These are phyloP conservation scores for Metarhizium brunneum DNA, from an alignment of 2,329 filamentous ascomycete genomes.

Conservation along the genomic window DNA sequence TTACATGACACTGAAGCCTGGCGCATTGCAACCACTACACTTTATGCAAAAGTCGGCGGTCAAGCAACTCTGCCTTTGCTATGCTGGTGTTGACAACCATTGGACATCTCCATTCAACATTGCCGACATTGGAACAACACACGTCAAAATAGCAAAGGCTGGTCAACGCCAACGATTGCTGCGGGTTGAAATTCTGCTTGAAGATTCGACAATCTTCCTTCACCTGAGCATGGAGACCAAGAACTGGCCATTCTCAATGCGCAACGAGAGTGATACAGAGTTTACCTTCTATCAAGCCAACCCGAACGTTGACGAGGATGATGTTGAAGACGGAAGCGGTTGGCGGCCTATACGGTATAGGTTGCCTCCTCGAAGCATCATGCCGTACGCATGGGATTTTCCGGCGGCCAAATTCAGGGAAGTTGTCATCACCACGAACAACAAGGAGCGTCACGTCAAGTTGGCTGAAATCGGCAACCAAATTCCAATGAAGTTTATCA, in stretches of 20 bases:
- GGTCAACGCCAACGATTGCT: slow-evolving; percentile 84
- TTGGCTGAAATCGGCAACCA: slow-evolving; percentile 94
- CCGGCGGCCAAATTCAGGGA: slow-evolving; percentile 96
- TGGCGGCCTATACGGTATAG: slow-evolving; percentile 93
- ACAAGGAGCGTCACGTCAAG: slow-evolving; percentile 75
- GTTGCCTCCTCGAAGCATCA: slow-evolving; percentile 87
- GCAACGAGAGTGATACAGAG: slow-evolving; percentile 94
- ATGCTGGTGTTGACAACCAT: slow-evolving; percentile 88
- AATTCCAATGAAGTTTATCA: slow-evolving; percentile 82
- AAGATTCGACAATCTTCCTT: slow-evolving; percentile 87
- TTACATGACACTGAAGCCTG: slow-evolving; percentile 65
- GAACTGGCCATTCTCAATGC: slow-evolving; percentile 97
- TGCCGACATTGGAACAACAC: slow-evolving; percentile 82
- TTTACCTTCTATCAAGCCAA: slow-evolving; percentile 96
- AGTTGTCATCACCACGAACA: slow-evolving; percentile 54
- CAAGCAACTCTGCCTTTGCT: slow-evolving; percentile 89
- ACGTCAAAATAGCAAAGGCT: slow-evolving; percentile 87
- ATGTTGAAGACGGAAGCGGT: slow-evolving; percentile 70
- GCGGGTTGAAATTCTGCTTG: slow-evolving; percentile 81
- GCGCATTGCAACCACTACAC: slow-evolving; percentile 77
- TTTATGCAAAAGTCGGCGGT: slow-evolving; percentile 75
- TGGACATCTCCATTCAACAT: slow-evolving; percentile 99
- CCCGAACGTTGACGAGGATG: slow-evolving; percentile 86
- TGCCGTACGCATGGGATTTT: slow-evolving; percentile 99
- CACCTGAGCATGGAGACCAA: slow-evolving; percentile 85